These are phyloP conservation scores for Sicyos baderoa DNA, from an alignment of 306 rosid genomes.

Conservation along the genomic window DNA sequence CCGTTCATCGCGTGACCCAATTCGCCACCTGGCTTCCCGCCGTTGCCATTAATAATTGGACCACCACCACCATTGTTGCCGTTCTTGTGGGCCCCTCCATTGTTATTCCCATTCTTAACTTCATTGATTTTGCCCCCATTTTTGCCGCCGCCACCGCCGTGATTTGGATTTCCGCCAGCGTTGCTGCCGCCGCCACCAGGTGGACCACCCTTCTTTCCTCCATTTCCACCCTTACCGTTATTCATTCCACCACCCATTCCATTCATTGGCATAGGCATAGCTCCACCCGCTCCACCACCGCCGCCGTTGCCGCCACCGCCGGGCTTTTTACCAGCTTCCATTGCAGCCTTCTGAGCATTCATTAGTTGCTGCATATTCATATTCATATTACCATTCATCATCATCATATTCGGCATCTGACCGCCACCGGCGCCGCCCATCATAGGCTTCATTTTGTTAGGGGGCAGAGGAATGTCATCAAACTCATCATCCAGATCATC, in stretches of 20 bases:
- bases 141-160: conserved; percentile 32
- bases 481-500: conserved; percentile 47
- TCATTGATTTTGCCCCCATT: conserved; percentile 32
- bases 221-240: conserved; percentile 32
- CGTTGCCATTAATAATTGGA: conserved; percentile 26
- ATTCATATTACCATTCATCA: conserved; percentile 29
- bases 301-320: conserved; percentile 12
- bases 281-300: conserved; percentile 17
- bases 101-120: conserved; percentile 18
- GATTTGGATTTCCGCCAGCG: conserved; percentile 29
- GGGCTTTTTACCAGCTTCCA: background rate
- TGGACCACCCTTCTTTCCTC: conserved; percentile 42
- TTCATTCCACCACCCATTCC: conserved; percentile 27
- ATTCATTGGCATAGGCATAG: conserved; percentile 22
- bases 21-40: conserved; percentile 36
- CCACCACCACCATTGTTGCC: conserved; percentile 19
- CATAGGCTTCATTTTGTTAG: conserved; percentile 36
- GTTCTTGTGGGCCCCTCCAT: conserved; percentile 23
- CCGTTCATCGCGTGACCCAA: conserved; percentile 29
- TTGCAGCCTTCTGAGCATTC: conserved; percentile 41
- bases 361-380: conserved; percentile 23
- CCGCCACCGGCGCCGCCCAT: conserved; percentile 25
- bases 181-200: conserved; percentile 25
- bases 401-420: conserved; percentile 27
- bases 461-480: conserved; percentile 32